phyloP scores from a whole-genome alignment of 2,329 filamentous ascomycete genomes.

The Coccinonectria pachysandricola region DNA sequence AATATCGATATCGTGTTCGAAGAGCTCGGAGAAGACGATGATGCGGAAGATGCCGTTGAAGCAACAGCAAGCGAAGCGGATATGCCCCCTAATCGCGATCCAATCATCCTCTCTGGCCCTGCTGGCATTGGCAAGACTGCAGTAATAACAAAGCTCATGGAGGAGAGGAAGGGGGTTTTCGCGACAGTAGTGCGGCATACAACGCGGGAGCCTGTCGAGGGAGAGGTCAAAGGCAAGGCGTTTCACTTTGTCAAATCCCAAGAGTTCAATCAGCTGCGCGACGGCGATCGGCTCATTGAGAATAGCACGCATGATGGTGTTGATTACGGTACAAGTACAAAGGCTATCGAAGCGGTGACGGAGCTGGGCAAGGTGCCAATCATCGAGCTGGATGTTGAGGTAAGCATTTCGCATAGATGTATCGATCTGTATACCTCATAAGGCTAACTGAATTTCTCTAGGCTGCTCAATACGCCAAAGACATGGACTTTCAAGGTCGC shows the following conservation, averaged over 20 bases:
- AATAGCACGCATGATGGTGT: conserved; percentile 38
- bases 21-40: conserved; percentile 32
- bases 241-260: conserved; percentile 47
- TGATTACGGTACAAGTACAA: conserved; percentile 47
- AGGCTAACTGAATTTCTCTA: conserved; percentile 16
- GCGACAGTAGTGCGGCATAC: conserved; percentile 46
- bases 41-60: conserved; percentile 23
- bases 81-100: conserved; percentile 37
- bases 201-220: conserved; percentile 37
- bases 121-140: conserved; percentile 52
- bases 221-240: conserved; percentile 40
- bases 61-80: conserved; percentile 22
- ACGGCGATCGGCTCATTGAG: conserved; percentile 50
- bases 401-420: conserved; percentile 29
- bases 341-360: conserved; percentile 39
- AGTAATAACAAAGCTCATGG: conserved; percentile 52
- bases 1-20: conserved; percentile 52
- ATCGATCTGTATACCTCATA: neutral
- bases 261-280: conserved; percentile 47
- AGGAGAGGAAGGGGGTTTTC: conserved; percentile 55
- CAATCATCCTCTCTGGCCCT: conserved; percentile 60
- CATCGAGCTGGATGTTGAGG: conserved; percentile 42
- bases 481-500: conserved; percentile 45
- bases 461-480: conserved; percentile 47
- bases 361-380: conserved; percentile 50